Base-by-base conservation (phyloP, 371 early-diverging fungal genomes). In the Lichtheimia hyalospora region DNA sequence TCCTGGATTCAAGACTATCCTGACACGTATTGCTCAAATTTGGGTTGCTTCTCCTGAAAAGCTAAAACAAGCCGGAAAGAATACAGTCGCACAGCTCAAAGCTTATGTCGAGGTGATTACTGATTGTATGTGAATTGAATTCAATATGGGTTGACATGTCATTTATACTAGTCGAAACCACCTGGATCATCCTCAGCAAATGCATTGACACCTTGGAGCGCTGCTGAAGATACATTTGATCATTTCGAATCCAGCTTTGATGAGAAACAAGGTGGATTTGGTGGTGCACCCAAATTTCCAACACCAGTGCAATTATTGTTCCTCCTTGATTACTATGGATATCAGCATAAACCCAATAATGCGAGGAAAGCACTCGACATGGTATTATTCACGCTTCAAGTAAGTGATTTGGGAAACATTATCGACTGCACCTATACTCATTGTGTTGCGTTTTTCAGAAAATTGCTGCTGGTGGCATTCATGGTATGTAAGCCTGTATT, bases 231-330 rank as follows among this genome's bases (percentile, higher is more conserved):
- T 10, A 67, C 72, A 3, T 86, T 73, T 58, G 52, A 67, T 25
- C 62, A 81, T 53, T 80, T 79, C 54, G 62, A 56, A 13, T 51
- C 55, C 16, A 58, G 70, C 2, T 86, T 79, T 67, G 89, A 89
- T 62, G 41, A 46, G 18, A 52, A 62, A 2, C 49, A 76, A 52
- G 89, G 89, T 24, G 89, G 89, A 0, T 87, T 89, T 59, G 78
- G 81, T 18, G 61, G 65, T 27, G 81, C 84, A 4, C 89, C 89
- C 1, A 89, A 89, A 57, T 89, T 89, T 57, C 87, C 87, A 18
- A 84, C 84, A 0, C 86, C 88, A 21, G 84, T 82, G 3, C 75
- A 77, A 53, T 60, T 89, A 16, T 55, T 77, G 16, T 89, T 87
- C 61, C 64, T 89, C 39, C 60, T 83, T 40, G 71, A 80, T 14